Conservation (phyloP, 2,329 filamentous ascomycete species). For the Ceratocystis colombiana region DNA sequence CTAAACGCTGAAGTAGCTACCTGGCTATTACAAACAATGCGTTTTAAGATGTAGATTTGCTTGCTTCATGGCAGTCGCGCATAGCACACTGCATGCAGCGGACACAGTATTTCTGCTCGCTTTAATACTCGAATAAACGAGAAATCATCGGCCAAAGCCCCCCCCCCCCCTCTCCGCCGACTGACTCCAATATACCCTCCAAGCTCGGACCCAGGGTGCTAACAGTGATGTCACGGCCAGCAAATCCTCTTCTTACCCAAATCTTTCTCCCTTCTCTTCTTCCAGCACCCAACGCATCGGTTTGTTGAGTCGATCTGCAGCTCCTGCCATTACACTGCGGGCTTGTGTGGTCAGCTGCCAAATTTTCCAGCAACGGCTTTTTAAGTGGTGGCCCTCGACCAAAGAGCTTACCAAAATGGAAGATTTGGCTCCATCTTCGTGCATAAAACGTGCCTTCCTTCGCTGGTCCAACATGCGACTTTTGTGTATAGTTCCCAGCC, state of each 20-base stretch:
- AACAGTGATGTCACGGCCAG: conserved; percentile 4
- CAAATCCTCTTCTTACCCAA: neutral
- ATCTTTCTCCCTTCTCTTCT: neutral
- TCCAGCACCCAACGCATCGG: neutral
- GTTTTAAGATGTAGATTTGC: neutral
- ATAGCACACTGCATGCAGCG: neutral
- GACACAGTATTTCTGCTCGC: neutral
- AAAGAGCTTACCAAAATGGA: neutral
- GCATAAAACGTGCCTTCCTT: conserved; percentile 21
- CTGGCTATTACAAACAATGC: neutral
- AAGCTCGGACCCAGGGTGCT: neutral
- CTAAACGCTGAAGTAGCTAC: neutral
- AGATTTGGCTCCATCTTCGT: conserved; percentile 18
- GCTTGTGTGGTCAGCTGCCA: neutral
- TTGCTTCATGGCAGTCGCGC: neutral
- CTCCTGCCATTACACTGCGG: neutral
- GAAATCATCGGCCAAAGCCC: neutral
- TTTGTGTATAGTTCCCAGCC: conserved; percentile 16
- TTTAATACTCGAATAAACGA: neutral
- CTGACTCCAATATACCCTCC: conserved; percentile 1
- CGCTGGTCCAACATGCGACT: conserved; percentile 10
- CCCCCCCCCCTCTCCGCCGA: neutral
- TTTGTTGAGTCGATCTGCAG: conserved; percentile 8
- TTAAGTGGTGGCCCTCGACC: neutral
- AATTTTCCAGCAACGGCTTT: neutral